These are phyloP conservation scores for Xylariaceae sp. DNA, from an alignment of 2,329 filamentous ascomycete species.

Conservation along the genomic window DNA sequence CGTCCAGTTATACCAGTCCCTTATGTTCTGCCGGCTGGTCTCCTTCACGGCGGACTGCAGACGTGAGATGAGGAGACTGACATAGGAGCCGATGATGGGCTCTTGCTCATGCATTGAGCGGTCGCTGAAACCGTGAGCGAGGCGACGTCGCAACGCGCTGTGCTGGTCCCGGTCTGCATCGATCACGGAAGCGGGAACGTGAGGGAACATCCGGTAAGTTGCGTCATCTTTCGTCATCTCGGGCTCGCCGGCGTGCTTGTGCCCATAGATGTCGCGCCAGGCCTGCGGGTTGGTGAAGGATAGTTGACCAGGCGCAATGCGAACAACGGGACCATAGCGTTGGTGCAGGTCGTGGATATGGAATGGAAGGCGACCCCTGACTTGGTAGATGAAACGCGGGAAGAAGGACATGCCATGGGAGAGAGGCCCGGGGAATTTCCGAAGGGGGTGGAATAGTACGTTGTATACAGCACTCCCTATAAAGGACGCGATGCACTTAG, in stretches of 20 bases:
- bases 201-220: conserved; percentile 24
- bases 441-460: conserved; percentile 28
- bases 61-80: conserved; percentile 31
- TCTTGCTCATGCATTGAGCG: conserved; percentile 38
- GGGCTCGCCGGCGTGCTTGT: conserved; percentile 24
- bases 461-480: conserved; percentile 12
- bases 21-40: conserved; percentile 25
- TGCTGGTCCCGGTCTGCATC: conserved; percentile 31
- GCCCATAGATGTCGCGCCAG: conserved; percentile 38
- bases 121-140: conserved; percentile 37
- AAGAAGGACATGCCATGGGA: conserved; percentile 21
- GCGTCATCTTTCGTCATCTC: conserved; percentile 29
- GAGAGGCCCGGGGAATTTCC: conserved; percentile 27
- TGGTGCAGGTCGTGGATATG: conserved; percentile 27
- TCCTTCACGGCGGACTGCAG: conserved; percentile 16
- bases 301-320: conserved; percentile 38
- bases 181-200: conserved; percentile 28
- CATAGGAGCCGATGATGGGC: conserved; percentile 35
- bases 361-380: conserved; percentile 20
- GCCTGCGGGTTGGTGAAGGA: conserved; percentile 35
- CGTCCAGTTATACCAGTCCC: conserved; percentile 36
- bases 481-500: conserved; percentile 9
- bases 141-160: conserved; percentile 29
- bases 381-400: conserved; percentile 17
- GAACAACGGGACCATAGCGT: conserved; percentile 37